Evolutionary conservation across 192 early-diverging fungal genomes (phyloP), one percentile per base, ranked within the genome.

Genomic region (Backusella tarrabulga): DNA sequence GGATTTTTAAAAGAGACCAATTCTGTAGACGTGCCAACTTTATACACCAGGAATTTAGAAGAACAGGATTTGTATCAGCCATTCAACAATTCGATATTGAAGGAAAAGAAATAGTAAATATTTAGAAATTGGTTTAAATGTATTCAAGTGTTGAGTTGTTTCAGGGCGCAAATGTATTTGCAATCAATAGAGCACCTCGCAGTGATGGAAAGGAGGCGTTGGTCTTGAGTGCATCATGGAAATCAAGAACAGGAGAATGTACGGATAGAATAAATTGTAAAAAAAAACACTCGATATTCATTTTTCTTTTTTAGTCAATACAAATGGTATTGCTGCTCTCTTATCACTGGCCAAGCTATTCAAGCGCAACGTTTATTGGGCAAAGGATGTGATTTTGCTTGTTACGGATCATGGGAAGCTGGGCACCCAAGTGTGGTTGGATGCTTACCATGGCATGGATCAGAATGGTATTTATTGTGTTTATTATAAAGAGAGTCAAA

Each of bases 351-450:
- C 78, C 38, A 86, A 83, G 70, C 74, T 87, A 19, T 89, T 91
- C 67, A 90, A 88, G 66, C 85, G 87, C 34, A 83, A 90, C 69
- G 91, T 90, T 56, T 93, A 96, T 82, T 97, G 96, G 95, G 91
- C 96, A 52, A 95, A 97, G 81, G 97, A 98, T 80, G 87, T 97
- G 26, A 91, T 98, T 9, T 91, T 98, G 67, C 81, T 98, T 17
- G 90, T 97, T 9, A 91, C 95, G 0, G 95, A 96, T 77, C 85
- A 90, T 2, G 93, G 90, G 41, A 86, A 89, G 23, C 67, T 83
- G 5, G 97, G 97, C 1, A 91, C 92, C 19, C 91, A 94, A 73
- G 91, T 90, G 34, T 98, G 95, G 95, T 85, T 98, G 38, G 89
- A 93, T 40, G 92, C 93, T 14, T 98, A 98, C 80, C 97, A 97